phyloP scores from a whole-genome alignment of 345 rosid species.

The Citrus glauca region DNA sequence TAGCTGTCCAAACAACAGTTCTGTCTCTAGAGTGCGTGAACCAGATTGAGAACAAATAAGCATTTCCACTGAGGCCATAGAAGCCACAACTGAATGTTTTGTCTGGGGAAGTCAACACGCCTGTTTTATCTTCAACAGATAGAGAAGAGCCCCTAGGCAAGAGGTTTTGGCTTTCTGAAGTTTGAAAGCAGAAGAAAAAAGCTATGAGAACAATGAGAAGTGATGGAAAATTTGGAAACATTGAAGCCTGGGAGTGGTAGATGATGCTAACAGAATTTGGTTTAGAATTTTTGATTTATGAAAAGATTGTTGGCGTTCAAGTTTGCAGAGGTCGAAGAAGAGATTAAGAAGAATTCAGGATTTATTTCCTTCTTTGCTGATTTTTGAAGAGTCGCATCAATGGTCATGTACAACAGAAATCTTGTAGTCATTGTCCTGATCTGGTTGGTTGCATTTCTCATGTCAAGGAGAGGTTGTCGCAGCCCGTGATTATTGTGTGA shows the following conservation, averaged over 20 bases:
- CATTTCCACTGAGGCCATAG: constrained; percentile 28
- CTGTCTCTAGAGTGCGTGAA: constrained; percentile 25
- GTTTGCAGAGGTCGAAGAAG: too few species aligned
- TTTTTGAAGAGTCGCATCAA: too few species aligned
- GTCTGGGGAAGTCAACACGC: constrained; percentile 26
- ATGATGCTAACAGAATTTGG: not conserved
- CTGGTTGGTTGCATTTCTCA: too few species aligned
- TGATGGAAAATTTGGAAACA: not conserved
- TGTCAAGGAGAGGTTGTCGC: too few species aligned
- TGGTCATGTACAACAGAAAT: too few species aligned
- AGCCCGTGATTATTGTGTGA: too few species aligned
- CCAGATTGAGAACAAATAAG: constrained; percentile 45
- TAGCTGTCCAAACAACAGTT: constrained; percentile 47
- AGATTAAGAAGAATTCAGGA: too few species aligned
- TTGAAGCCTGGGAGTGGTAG: not conserved
- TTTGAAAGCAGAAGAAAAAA: not conserved
- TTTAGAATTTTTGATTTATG: too few species aligned
- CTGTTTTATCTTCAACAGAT: constrained; percentile 22
- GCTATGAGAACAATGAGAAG: constrained; percentile 2
- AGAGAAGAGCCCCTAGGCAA: constrained; percentile 26
- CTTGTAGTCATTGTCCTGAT: too few species aligned
- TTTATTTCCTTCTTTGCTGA: too few species aligned
- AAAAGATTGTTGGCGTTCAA: too few species aligned
- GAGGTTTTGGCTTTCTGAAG: constrained; percentile 5
- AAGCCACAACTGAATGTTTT: constrained; percentile 44